Conservation (phyloP, 208 protist species). For the Wallacemonas sp. region DNA sequence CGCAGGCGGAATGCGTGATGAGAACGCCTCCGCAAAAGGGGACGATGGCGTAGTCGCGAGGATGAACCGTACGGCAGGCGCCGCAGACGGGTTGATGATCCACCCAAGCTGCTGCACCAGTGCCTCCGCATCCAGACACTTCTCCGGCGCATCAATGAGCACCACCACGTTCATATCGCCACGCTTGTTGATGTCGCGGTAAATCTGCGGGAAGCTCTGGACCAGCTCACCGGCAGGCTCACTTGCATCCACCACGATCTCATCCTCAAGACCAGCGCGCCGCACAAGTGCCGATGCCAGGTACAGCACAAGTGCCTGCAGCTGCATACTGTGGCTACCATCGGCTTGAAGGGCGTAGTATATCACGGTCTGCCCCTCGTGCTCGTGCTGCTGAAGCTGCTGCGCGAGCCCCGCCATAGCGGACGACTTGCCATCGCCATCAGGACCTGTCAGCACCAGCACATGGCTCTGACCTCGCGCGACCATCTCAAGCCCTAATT, state of each 20-base stretch:
- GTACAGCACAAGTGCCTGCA: constrained; percentile 46
- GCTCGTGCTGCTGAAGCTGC: constrained; percentile 30
- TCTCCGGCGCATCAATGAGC: constrained; percentile 72
- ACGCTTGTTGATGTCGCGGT: constrained; percentile 40
- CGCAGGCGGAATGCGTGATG: constrained; percentile 40
- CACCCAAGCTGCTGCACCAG: constrained; percentile 53
- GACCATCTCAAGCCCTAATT: neutral
- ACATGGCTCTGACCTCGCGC: constrained; percentile 27
- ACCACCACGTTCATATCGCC: constrained; percentile 34
- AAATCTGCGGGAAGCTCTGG: constrained; percentile 50
- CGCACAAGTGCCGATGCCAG: constrained; percentile 40
- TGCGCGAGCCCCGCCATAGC: constrained; percentile 47
- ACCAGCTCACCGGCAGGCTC: constrained; percentile 53
- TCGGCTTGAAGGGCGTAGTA: constrained; percentile 63
- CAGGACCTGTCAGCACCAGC: constrained; percentile 57
- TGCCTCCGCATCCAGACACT: constrained; percentile 45
- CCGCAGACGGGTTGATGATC: constrained; percentile 35
- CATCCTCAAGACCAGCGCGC: constrained; percentile 43
- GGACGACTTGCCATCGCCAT: constrained; percentile 79
- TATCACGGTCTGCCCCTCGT: constrained; percentile 25
- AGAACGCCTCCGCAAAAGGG: constrained; percentile 41
- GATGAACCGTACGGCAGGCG: constrained; percentile 59
- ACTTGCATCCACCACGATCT: constrained; percentile 45
- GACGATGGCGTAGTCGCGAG: constrained; percentile 35
- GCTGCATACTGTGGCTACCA: constrained; percentile 44